Conservation (phyloP, 2,329 filamentous ascomycete genomes). For the Pseudogymnoascus sp. region DNA sequence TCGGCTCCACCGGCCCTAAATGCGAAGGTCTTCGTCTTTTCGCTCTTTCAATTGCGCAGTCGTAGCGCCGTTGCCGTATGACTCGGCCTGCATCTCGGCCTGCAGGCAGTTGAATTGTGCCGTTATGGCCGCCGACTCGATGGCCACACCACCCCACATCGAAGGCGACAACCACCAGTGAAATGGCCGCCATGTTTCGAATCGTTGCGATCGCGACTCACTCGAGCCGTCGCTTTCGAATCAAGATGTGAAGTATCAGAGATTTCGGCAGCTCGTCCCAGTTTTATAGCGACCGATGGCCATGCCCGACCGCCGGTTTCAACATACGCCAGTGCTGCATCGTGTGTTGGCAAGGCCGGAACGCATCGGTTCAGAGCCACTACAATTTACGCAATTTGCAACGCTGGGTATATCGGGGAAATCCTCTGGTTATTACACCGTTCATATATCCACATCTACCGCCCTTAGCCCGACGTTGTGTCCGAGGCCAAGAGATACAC, state of each 20-base stretch:
- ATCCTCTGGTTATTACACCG: constrained; percentile 6
- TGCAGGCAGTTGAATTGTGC: neutral
- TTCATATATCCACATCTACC: constrained; percentile 6
- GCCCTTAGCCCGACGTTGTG: neutral
- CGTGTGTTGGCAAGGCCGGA: constrained; percentile 11
- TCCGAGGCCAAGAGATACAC: neutral
- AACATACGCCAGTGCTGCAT: constrained; percentile 11
- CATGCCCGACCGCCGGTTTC: neutral
- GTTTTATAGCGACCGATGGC: constrained; percentile 5
- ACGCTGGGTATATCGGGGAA: constrained; percentile 3
- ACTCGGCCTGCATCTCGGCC: constrained; percentile 3
- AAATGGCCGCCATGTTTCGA: constrained; percentile 1
- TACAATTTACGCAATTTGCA: constrained; percentile 5
- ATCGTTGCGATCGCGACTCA: neutral
- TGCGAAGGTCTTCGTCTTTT: neutral
- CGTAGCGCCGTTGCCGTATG: constrained; percentile 4
- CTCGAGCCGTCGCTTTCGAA: neutral
- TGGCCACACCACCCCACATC: constrained; percentile 1
- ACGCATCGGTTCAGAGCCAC: neutral
- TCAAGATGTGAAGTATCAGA: neutral
- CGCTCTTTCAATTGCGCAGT: neutral
- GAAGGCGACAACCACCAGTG: neutral
- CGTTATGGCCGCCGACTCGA: neutral
- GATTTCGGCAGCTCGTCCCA: neutral
- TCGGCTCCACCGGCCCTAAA: neutral